Evolutionary conservation across 1,139 yeast genomes (phyloP).

Genomic region (Pichia sp.): DNA sequence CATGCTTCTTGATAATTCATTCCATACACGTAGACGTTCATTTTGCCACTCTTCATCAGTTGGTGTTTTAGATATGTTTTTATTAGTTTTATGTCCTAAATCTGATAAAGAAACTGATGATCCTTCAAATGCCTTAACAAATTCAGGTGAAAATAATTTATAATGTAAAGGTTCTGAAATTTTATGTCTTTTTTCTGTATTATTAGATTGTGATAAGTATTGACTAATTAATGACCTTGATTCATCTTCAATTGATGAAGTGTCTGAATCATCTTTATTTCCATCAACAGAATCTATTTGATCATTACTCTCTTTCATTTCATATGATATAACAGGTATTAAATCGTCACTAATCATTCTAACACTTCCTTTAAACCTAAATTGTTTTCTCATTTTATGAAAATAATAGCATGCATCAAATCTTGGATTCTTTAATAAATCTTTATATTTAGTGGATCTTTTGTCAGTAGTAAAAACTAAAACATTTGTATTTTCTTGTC

Average conservation of each 20-base stretch:
- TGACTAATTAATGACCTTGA: constrained; percentile 11
- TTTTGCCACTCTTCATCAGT: constrained; percentile 55
- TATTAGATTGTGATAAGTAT: constrained; percentile 7
- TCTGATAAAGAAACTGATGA: constrained; percentile 22
- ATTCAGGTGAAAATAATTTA: constrained; percentile 25
- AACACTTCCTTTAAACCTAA: constrained; percentile 65
- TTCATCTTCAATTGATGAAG: constrained; percentile 7
- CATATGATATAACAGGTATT: constrained; percentile 19
- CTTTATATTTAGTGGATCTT: constrained; percentile 58
- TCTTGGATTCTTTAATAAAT: constrained; percentile 43
- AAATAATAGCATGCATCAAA: constrained; percentile 79
- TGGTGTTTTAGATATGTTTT: constrained; percentile 35
- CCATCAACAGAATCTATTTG: not conserved
- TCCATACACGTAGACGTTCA: constrained; percentile 65
- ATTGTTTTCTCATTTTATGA: constrained; percentile 54
- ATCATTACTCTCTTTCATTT: not conserved
- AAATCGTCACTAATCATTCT: constrained; percentile 33
- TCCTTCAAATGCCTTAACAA: constrained; percentile 16
- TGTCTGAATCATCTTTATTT: not conserved
- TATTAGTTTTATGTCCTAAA: constrained; percentile 7
- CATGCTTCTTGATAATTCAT: constrained; percentile 45
- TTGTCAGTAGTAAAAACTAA: constrained; percentile 68
- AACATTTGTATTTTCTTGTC: constrained; percentile 61
- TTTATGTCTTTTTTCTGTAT: constrained; percentile 3
- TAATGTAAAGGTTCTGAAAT: constrained; percentile 22